phyloP scores from a whole-genome alignment of 441 rosid species.

The Geranium incanum region DNA sequence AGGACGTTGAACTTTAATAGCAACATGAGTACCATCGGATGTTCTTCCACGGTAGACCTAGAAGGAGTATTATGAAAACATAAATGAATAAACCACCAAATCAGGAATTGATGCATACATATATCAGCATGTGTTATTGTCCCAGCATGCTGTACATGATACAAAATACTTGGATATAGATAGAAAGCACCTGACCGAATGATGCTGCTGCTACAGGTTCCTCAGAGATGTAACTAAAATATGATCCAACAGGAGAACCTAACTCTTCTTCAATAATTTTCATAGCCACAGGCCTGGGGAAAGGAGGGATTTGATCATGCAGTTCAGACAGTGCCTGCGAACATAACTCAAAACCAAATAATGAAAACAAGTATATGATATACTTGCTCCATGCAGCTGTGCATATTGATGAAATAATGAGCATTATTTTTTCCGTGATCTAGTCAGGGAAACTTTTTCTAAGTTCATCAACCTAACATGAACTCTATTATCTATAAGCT shows the following conservation, averaged over 20 bases:
- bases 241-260: constrained; percentile 63
- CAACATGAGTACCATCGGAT: constrained; percentile 69
- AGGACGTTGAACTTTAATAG: constrained; percentile 97
- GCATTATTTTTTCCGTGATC: neutral
- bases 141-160: neutral
- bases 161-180: constrained; percentile 8
- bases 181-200: constrained; percentile 71
- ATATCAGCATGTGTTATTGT: constrained; percentile 1
- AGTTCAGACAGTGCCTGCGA: constrained; percentile 88
- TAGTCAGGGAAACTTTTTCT: neutral
- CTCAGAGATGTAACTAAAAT: constrained; percentile 65
- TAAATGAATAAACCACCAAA: neutral
- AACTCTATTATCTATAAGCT: neutral
- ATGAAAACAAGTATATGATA: constrained; percentile 1
- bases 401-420: neutral
- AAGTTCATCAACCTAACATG: neutral
- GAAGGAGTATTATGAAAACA: constrained; percentile 24
- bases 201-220: constrained; percentile 95
- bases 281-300: constrained; percentile 62
- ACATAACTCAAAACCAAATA: constrained; percentile 19
- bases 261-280: constrained; percentile 83
- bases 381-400: constrained; percentile 1
- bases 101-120: constrained; percentile 4
- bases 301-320: constrained; percentile 91
- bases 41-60: constrained; percentile 82